Evolutionary conservation across 441 rosid genomes (phyloP), one percentile per base, ranked within the genome.

Genomic region (Gossypium schwendimanii): DNA sequence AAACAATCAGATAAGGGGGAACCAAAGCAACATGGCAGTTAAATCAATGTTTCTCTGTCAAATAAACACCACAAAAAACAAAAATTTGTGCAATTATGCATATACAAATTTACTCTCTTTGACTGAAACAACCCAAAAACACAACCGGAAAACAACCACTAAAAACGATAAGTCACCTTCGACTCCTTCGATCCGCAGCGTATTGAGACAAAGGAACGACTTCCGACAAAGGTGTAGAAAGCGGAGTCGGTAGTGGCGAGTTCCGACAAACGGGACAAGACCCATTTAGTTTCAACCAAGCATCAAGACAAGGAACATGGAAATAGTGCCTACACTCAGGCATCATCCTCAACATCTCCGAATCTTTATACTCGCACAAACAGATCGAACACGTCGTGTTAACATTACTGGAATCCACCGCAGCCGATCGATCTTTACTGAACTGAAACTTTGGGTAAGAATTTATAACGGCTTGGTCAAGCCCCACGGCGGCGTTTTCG

Each of bases 331-430:
- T 83, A 49, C 99, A 94, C 80, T 92, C 98, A 0, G 99, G 99
- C 99, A 91, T 94, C 98, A 94, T 92, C 81, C 99, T 89, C 78
- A 91, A 12, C 97, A 90, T 88, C 96, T 94, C 98, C 68, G 73
- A 75, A 55, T 94, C 96, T 76, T 62, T 91, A 77, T 89, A 94
- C 86, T 94, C 97, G 52, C 93, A 87, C 63, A 94, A 69, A 82
- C 98, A 94, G 64, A 94, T 92, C 79, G 98, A 88, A 61, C 98
- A 94, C 7, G 86, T 86, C 11, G 85, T 81, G 61, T 81, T 73
- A 20, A 11, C 70, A 0, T 74, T 77, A 0, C 65, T 31, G 17
- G 69, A 73, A 1, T 69, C 76, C 31, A 18, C 4, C 1, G 50
- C 60, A 4, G 75, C 68, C 2, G 77, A 75, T 4, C 82, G 59